Percentiles rank a stretch among this genome's conserved stretches.
These are phyloP conservation scores for Populus hybrid DNA, from an alignment of 441 rosid genomes.

Conservation along the genomic window DNA sequence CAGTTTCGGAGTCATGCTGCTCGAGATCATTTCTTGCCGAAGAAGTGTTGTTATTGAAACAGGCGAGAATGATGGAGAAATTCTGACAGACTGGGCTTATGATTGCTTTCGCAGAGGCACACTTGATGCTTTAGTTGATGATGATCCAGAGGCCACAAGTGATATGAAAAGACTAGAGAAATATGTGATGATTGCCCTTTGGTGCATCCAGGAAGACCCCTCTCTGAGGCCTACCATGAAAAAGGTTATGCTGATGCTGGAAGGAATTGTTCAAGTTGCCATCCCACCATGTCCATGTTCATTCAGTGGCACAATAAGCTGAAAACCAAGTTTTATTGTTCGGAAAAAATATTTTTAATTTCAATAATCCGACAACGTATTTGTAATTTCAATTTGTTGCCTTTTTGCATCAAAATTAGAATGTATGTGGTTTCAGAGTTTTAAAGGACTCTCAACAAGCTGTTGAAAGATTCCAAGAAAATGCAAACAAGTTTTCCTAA, in stretches of 20 bases:
- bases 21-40: conserved; percentile 43
- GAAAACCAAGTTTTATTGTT: no score
- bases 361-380: no score
- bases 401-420: no score
- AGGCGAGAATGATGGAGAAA: conserved; percentile 15
- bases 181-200: conserved; percentile 43
- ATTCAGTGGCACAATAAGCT: neutral
- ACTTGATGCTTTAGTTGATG: conserved; percentile 25
- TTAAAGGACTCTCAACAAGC: no score
- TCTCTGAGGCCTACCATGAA: conserved; percentile 39
- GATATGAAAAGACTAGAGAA: conserved; percentile 36
- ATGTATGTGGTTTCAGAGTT: no score
- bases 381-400: no score
- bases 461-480: no score
- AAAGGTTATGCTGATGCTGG: conserved; percentile 37
- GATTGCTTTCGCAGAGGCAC: conserved; percentile 27
- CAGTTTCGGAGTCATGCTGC: conserved; percentile 46
- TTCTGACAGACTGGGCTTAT: conserved; percentile 39
- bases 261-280: conserved; percentile 28
- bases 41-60: conserved; percentile 17
- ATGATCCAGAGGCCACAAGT: conserved; percentile 35
- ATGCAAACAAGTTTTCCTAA: no score
- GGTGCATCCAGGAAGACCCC: conserved; percentile 56
- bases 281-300: conserved; percentile 18
- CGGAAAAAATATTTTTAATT: no score